phyloP scores from a whole-genome alignment of 1,284 basidiomycete genomes.

The Malassezia psittaci region DNA sequence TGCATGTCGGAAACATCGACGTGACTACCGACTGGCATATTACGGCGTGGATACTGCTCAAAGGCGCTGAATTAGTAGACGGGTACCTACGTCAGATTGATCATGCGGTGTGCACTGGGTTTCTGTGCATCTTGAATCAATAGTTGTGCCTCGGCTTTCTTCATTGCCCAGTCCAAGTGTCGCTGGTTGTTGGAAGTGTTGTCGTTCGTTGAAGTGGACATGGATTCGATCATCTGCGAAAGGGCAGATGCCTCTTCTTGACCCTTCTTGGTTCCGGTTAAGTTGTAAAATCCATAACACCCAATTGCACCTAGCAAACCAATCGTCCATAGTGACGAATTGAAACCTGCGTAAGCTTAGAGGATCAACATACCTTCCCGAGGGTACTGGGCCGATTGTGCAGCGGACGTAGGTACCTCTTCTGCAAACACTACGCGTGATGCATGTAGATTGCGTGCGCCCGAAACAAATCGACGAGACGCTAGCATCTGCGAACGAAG shows the following conservation, averaged over 20 bases:
- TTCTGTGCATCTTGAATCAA: constrained; percentile 18
- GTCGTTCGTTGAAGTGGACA: constrained; percentile 1
- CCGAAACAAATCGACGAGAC: background rate
- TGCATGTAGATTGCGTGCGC: constrained; percentile 8
- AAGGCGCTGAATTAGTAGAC: constrained; percentile 9
- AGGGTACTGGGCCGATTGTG: constrained; percentile 15
- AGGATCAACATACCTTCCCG: constrained; percentile 8
- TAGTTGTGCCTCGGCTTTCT: constrained; percentile 15
- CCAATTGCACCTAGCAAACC: constrained; percentile 1
- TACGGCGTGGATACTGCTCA: constrained; percentile 15
- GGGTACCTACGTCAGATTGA: constrained; percentile 9
- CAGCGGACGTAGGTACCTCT: constrained; percentile 11
- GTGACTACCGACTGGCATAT: constrained; percentile 8
- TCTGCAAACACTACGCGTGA: constrained; percentile 6
- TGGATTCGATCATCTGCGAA: constrained; percentile 4
- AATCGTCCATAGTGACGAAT: constrained; percentile 9
- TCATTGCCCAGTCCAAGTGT: constrained; percentile 14
- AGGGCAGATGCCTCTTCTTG: constrained; percentile 1
- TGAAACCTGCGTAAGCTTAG: constrained; percentile 10
- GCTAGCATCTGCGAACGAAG: background rate
- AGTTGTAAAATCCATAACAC: background rate
- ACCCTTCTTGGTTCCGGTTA: background rate
- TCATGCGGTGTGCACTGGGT: constrained; percentile 12
- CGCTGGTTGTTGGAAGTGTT: constrained; percentile 5
- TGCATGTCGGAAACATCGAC: constrained; percentile 11